A percentile compares a stretch with the other conserved stretches of the same genome.
phyloP scores from a whole-genome alignment of 2,329 filamentous ascomycete species.

The Hymenoscyphus albidus region DNA sequence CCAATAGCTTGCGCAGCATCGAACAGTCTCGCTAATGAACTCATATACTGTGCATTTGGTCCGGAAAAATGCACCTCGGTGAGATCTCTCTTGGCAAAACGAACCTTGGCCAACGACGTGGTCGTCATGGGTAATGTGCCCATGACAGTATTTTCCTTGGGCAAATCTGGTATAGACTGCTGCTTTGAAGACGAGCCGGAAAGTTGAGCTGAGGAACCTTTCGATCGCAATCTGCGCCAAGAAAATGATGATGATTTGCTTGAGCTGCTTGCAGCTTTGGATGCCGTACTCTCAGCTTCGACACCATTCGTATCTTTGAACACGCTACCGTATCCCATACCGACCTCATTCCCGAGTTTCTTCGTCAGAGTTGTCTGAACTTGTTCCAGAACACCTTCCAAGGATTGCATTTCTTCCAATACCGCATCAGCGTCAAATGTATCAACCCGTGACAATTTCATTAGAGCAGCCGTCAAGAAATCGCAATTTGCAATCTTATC shows the following conservation, averaged over 20 bases:
- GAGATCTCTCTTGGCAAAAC: slow-evolving; percentile 69
- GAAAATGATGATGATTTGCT: slow-evolving; percentile 78
- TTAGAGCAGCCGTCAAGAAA: slow-evolving; percentile 79
- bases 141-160: slow-evolving; percentile 62
- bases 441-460: slow-evolving; percentile 79
- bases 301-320: slow-evolving; percentile 64
- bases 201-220: slow-evolving; percentile 70
- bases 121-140: slow-evolving; percentile 74
- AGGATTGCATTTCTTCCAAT: slow-evolving; percentile 86
- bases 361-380: slow-evolving; percentile 73
- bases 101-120: slow-evolving; percentile 53
- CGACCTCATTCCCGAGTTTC: slow-evolving; percentile 90
- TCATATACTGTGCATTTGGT: slow-evolving; percentile 88
- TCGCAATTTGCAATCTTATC: slow-evolving; percentile 94
- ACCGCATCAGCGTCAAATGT: slow-evolving; percentile 88
- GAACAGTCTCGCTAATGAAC: slow-evolving; percentile 81
- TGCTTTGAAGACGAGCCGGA: slow-evolving; percentile 49
- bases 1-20: slow-evolving; percentile 90
- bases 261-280: slow-evolving; percentile 57
- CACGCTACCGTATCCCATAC: slow-evolving; percentile 66
- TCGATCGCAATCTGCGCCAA: slow-evolving; percentile 85
- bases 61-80: slow-evolving; percentile 69
- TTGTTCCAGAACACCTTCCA: slow-evolving; percentile 83
- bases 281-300: slow-evolving; percentile 42
- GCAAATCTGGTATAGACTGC: slow-evolving; percentile 42